Base-by-base conservation (phyloP, 1,139 yeast species). In the Barnettozyma hawaiiensis region DNA sequence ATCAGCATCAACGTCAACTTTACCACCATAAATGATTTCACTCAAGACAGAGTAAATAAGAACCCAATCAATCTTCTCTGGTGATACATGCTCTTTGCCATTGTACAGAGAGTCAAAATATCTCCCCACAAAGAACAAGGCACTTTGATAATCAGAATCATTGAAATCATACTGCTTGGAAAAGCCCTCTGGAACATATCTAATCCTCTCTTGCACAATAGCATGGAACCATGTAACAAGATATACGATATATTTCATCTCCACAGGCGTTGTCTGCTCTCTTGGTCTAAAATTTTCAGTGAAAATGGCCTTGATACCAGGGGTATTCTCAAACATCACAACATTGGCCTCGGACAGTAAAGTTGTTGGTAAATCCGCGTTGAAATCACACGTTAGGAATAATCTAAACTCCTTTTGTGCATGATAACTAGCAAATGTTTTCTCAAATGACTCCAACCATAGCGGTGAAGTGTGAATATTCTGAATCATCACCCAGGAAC, bases 401-500 rank as follows among this genome's bases (percentile, higher is more conserved):
- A 85, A 48, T 44, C 74, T 71, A 58, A 81, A 80, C 1, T 58
- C 57, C 1, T 31, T 20, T 23, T 44, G 44, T 10, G 37, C 28
- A 4, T 24, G 28, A 12, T 35, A 40, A 12, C 37, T 31, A n/a
- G 23, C 14, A 8, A 47, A 53, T 21, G 62, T 59, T 50, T 71
- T 73, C 37, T 76, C 81, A 19, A 85, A 59, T 12, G 65, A 59
- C 16, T 70, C 74, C 31, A 85, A 62, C 89, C 95, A 84, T 6
- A 60, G 61, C 1, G 75, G 67, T 0, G 95, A 76, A 70, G 83
- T 72, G 50, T 89, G 96, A 12, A 85, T 70, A 54, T 89, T 89
- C 58, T 89, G 95, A 36, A 89, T 62, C 29, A 87, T 54, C 1
- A 89, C 60, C 96, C 96, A 87, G 2, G 62, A 54, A 1, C 85